phyloP scores from a whole-genome alignment of 805 yeast species.

The Wickerhamiella siamensis region DNA sequence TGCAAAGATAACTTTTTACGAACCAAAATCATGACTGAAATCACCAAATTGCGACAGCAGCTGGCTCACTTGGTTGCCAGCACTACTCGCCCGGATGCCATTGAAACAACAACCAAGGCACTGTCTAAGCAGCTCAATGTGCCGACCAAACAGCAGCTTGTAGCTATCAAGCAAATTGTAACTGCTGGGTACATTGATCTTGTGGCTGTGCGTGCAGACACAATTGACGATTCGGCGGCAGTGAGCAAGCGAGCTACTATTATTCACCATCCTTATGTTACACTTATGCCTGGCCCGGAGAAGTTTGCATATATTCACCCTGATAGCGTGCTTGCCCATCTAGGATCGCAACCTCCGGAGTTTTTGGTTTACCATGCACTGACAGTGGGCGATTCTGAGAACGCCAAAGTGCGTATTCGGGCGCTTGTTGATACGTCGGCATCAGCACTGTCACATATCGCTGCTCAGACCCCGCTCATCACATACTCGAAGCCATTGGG shows the following conservation, averaged over 20 bases:
- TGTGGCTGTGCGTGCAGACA: constrained; percentile 71
- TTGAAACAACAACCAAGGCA: constrained; percentile 37
- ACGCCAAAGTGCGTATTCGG: constrained; percentile 43
- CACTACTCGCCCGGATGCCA: constrained; percentile 26
- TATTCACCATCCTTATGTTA: constrained; percentile 37
- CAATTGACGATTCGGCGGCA: constrained; percentile 46
- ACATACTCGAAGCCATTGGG: constrained; percentile 87
- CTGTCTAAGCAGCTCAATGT: constrained; percentile 38
- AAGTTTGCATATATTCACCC: constrained; percentile 66
- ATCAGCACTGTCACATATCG: constrained; percentile 62
- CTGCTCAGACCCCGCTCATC: constrained; percentile 53
- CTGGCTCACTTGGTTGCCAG: constrained; percentile 58
- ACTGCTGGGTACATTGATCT: constrained; percentile 90
- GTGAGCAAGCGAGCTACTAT: constrained; percentile 39
- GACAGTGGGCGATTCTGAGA: constrained; percentile 35
- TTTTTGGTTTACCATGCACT: constrained; percentile 62
- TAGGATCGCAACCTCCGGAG: constrained; percentile 61
- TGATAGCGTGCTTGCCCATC: constrained; percentile 41
- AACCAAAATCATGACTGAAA: constrained; percentile 74
- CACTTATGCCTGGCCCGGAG: constrained; percentile 29
- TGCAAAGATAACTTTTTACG: constrained; percentile 52
- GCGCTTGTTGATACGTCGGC: constrained; percentile 66
- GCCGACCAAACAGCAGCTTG: constrained; percentile 56
- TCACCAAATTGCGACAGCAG: constrained; percentile 65
- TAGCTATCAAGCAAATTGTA: constrained; percentile 77